Base-by-base conservation (phyloP, 2,329 filamentous ascomycete genomes). In the Ophiostoma triangulosporum region DNA sequence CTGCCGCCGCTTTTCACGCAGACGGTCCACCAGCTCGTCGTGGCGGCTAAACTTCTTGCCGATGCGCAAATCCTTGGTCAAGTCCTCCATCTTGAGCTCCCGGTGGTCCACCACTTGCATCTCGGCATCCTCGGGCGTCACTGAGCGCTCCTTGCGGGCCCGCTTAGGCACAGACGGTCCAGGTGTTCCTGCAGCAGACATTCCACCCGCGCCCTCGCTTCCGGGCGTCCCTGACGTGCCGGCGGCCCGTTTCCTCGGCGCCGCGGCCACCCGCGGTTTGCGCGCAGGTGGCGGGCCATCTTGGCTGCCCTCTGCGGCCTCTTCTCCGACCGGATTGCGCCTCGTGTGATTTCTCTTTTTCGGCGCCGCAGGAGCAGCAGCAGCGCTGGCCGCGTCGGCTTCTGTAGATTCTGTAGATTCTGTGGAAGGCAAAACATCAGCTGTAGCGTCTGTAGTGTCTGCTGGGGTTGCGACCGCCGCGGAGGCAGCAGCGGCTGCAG, bases 31-130 rank as follows among this genome's bases (percentile, higher is more conserved):
- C 60, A 93, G 81, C 62, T 85, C 81, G 61, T 82, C 80, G 60
- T 88, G 85, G 3, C 83, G 77, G 61, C 81, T 83, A 54, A 88
- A 90, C 56, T 84, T 81, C 64, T 85, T 86, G 54, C 87, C 87
- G 54, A 84, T 83, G 22, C 76, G 75, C 51, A 85, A 70, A 62
- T 88, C 84, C 57, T 76, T 78, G 50, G 80, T 86, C 3, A 93
- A 68, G 54, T 88, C 84, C 43, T 75, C 77, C 81, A 93, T 88
- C 52, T 80, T 86, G 26, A 86, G 75, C 3, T 74, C 76, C 24
- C 76, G 75, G 22, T 79, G 72, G 62, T 89, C 83, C 53, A 91
- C 81, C 57, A 76, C 66, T 55, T 77, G 73, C 24, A 68, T 65
- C 61, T 85, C 81, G 3, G 80, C 78, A 58, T 83, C 78, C 52